Evolutionary conservation across 306 rosid species (phyloP).

Genomic region (Oxytropis ochrocephala): DNA sequence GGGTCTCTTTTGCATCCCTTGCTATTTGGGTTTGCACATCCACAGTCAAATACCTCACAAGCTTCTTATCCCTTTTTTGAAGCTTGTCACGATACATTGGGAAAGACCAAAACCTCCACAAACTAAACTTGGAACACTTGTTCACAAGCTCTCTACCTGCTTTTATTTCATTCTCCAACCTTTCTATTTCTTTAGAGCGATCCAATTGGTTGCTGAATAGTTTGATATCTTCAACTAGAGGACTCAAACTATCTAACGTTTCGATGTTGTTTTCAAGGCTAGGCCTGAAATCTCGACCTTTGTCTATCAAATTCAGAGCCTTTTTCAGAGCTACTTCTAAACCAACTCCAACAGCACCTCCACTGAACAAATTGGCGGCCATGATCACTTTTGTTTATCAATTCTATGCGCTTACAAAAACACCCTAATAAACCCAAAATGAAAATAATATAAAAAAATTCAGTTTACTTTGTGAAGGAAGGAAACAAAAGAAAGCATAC

Average conservation of each 20-base stretch:
- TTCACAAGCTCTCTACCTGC: conserved; percentile 1
- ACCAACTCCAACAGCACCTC: conserved; percentile 6
- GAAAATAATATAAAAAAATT: no score
- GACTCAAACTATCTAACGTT: not conserved
- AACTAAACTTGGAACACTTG: conserved; percentile 16
- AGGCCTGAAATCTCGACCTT: not conserved
- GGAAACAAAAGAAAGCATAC: no score
- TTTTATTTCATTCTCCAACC: not conserved
- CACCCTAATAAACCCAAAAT: not conserved
- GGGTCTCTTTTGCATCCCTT: not conserved
- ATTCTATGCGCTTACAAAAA: not conserved
- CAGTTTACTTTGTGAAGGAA: no score
- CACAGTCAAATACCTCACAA: not conserved
- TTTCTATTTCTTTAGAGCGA: not conserved
- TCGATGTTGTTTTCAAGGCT: not conserved
- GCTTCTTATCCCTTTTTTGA: not conserved
- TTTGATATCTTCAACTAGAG: not conserved
- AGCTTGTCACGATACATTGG: conserved; percentile 9
- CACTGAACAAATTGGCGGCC: not conserved
- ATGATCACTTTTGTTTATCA: not conserved
- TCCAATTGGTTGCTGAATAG: not conserved
- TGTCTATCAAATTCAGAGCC: not conserved
- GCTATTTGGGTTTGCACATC: not conserved
- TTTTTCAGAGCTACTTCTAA: not conserved
- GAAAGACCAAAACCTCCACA: conserved; percentile 16